These are phyloP conservation scores for Pontederia paniculata DNA, from an alignment of 176 grass and related monocot genomes.

Conservation along the genomic window DNA sequence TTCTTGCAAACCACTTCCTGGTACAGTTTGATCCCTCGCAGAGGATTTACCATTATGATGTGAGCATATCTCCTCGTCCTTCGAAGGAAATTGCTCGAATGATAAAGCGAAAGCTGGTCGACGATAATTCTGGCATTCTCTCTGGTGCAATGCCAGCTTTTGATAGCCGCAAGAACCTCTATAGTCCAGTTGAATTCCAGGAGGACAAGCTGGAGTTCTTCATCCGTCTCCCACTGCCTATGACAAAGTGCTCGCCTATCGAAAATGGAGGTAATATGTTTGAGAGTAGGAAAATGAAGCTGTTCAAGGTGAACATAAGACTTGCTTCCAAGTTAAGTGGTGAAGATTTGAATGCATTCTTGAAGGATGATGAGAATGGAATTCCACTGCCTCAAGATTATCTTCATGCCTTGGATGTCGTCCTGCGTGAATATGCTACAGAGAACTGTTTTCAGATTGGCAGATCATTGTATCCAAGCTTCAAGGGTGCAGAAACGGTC, in stretches of 20 bases:
- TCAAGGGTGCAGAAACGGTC: constrained; percentile 55
- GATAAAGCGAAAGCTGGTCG: constrained; percentile 76
- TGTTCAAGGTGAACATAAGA: constrained; percentile 74
- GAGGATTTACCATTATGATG: constrained; percentile 71
- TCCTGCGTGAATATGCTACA: constrained; percentile 57
- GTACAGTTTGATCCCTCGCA: constrained; percentile 52
- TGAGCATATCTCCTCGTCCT: constrained; percentile 63
- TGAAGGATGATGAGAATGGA: constrained; percentile 44
- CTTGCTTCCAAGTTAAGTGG: constrained; percentile 67
- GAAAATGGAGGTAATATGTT: constrained; percentile 13
- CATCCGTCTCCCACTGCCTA: constrained; percentile 42
- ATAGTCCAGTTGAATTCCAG: constrained; percentile 66
- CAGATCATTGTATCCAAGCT: constrained; percentile 57
- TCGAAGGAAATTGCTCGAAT: constrained; percentile 78
- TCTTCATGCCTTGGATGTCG: constrained; percentile 67
- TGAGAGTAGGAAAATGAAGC: constrained; percentile 34
- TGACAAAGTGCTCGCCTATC: neutral
- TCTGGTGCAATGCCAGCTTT: constrained; percentile 50
- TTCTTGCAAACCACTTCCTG: constrained; percentile 77
- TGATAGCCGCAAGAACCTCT: constrained; percentile 79
- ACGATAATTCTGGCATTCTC: constrained; percentile 54
- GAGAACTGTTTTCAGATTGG: constrained; percentile 61
- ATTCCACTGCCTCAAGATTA: constrained; percentile 68
- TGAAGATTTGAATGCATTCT: constrained; percentile 51
- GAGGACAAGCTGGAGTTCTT: constrained; percentile 50